phyloP scores from a whole-genome alignment of 805 yeast genomes.

The Yamadazyma akitaensis region DNA sequence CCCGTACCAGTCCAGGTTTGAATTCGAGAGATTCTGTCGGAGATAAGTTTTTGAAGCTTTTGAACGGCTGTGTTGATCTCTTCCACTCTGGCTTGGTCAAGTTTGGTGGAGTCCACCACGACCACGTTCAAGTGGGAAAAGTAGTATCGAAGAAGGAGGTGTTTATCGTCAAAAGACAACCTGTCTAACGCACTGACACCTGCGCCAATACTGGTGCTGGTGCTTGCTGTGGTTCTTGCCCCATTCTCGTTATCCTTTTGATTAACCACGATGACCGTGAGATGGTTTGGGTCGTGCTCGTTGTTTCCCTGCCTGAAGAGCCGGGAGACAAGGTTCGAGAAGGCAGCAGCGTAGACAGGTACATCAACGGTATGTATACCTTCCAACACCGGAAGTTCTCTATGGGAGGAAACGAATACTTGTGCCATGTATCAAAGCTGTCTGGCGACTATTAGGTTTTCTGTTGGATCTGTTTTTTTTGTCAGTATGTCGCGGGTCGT shows the following conservation, averaged over 20 bases:
- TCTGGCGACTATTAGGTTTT: not conserved
- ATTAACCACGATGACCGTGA: slow-evolving; percentile 24
- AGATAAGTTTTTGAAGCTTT: slow-evolving; percentile 19
- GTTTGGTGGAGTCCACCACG: slow-evolving; percentile 8
- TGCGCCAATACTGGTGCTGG: not conserved
- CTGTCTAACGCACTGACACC: slow-evolving; percentile 14
- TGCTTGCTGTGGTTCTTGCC: not conserved
- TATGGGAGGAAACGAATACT: not conserved
- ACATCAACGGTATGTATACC: slow-evolving; percentile 1
- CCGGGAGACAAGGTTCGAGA: slow-evolving; percentile 1
- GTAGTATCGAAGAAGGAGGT: slow-evolving; percentile 31
- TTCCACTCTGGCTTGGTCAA: not conserved
- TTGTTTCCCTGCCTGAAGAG: slow-evolving; percentile 30
- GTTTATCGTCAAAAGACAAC: slow-evolving; percentile 25
- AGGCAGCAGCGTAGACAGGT: not conserved
- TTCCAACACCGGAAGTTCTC: not conserved
- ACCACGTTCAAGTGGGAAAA: slow-evolving; percentile 37
- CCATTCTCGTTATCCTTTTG: not conserved
- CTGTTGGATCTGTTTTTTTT: not conserved
- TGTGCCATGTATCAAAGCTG: slow-evolving; percentile 1
- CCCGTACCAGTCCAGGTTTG: slow-evolving; percentile 41
- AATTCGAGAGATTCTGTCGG: slow-evolving; percentile 35
- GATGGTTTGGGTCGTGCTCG: slow-evolving; percentile 32
- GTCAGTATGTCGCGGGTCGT: not conserved
- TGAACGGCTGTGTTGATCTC: not conserved